phyloP scores from a whole-genome alignment of 768 basidiomycete genomes.

The Guyanaporus albipodus region DNA sequence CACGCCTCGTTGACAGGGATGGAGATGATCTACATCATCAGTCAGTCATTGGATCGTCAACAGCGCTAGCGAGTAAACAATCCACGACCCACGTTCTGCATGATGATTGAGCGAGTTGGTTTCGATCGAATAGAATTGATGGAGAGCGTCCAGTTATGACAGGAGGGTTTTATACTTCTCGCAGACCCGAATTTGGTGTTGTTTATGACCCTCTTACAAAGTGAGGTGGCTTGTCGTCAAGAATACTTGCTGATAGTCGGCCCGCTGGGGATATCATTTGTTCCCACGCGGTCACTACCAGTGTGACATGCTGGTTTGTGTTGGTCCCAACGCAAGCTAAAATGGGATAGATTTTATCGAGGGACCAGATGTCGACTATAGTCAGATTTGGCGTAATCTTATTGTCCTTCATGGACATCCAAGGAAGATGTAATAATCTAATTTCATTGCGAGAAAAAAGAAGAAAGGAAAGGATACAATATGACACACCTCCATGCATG shows the following conservation, averaged over 20 bases:
- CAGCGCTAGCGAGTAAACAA: background rate
- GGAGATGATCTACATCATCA: conserved; percentile 1
- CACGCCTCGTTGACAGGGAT: conserved; percentile 20
- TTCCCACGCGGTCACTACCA: background rate
- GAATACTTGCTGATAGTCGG: no score
- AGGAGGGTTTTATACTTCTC: conserved; percentile 3
- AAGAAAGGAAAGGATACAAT: background rate
- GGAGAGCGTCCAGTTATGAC: background rate
- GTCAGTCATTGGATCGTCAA: background rate
- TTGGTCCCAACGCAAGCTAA: background rate
- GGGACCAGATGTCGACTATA: background rate
- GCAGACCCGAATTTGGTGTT: conserved; percentile 1
- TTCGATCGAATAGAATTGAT: background rate
- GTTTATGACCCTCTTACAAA: background rate
- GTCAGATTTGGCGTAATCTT: background rate
- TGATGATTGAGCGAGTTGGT: background rate
- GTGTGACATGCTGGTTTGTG: background rate
- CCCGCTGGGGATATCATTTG: background rate
- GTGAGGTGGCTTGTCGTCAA: background rate
- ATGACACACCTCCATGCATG: no score
- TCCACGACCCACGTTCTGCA: conserved; percentile 15
- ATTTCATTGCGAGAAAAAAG: background rate
- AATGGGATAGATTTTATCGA: background rate
- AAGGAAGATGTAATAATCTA: background rate
- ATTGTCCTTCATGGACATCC: background rate